Evolutionary conservation across 768 basidiomycete genomes (phyloP), one percentile per base, ranked within the genome.

Genomic region (Thelephora aurantiotincta): DNA sequence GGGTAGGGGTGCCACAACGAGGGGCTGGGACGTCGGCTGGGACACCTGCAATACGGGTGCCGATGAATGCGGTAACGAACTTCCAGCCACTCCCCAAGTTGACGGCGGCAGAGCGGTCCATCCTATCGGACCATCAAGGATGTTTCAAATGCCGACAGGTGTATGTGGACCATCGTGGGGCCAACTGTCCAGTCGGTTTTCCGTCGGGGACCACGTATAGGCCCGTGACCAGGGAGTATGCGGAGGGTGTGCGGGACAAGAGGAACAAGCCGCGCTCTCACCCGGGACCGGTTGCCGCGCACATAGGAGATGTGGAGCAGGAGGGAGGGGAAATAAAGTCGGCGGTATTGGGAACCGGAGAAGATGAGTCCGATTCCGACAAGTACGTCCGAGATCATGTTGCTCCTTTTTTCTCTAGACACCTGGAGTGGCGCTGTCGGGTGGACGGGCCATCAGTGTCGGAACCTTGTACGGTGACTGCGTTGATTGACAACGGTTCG

Each of bases 401-500:
- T 30, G 9, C 26, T 30, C 26, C 26, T 9, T 30, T 30, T 3
- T 30, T 9, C 26, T 30, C 26, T 4, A 9, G 9, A 9, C 26
- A 41, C 14, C 37, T 59, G 0, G 2, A 12, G 6, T 58, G 53
- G 55, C 1, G 7, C 1, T 60, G 53, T 41, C 34, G 43, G 2
- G 1, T 60, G 2, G 35, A 38, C 11, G 54, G 51, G 2, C 43
- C 54, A 41, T 12, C 1, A 2, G 4, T 1, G 30, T 7, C 1
- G 11, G 9, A 19, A 19, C 9, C 52, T 50, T 4, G 0, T 59
- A 0, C 13, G 2, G 44, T 58, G 0, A 41, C 50, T 1, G 50
- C 52, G 0, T 41, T 65, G 0, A 59, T 66, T 58, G 61, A 67
- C 41, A 37, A 53, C 46, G 62, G 63, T 3, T 57, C 61, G 0